Base-by-base conservation (phyloP, 306 rosid species). In the Rosa persica region DNA sequence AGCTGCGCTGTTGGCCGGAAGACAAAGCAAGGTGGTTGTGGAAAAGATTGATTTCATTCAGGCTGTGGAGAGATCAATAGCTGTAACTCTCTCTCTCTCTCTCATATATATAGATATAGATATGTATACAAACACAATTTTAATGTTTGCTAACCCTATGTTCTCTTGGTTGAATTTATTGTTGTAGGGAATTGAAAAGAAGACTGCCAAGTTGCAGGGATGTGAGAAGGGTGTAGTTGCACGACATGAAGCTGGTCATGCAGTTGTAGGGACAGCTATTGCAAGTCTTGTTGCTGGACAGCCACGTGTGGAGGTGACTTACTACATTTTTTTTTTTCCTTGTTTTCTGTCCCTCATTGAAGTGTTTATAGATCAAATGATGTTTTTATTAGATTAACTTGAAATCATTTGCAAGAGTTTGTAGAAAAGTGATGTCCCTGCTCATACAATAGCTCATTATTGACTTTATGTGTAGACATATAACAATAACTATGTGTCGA, bases 161-260 rank as follows among this genome's bases (percentile, higher is more conserved):
- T 25, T 57, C 34, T 57, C 27, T 11, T 57, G 30, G 15, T 57
- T 22, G 34, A 74, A 38, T 71, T 82, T 38, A 78, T 79, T 85
- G 81, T 71, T 85, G 70, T 85, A 95, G 99, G 99, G 99, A 67
- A 95, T 95, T 73, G 99, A 95, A 78, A 95, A 95, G 90, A 95
- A 95, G 90, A 93, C 93, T 40, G 89, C 96, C 81, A 95, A 89
- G 88, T 87, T 95, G 86, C 87, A 87, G 88, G 99, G 99, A 79
- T 76, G 83, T 82, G 99, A 95, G 89, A 95, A 93, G 80, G 93
- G 85, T 86, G 99, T 93, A 46, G 99, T 95, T 82, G 99, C 99
- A 65, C 91, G 99, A 34, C 99, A 95, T 81, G 99, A 95, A 88
- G 99, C 92, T 81, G 99, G 99, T 76, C 99, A 95, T 88, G 99